phyloP scores from a whole-genome alignment of 768 basidiomycete species.

The Suillus plorans region DNA sequence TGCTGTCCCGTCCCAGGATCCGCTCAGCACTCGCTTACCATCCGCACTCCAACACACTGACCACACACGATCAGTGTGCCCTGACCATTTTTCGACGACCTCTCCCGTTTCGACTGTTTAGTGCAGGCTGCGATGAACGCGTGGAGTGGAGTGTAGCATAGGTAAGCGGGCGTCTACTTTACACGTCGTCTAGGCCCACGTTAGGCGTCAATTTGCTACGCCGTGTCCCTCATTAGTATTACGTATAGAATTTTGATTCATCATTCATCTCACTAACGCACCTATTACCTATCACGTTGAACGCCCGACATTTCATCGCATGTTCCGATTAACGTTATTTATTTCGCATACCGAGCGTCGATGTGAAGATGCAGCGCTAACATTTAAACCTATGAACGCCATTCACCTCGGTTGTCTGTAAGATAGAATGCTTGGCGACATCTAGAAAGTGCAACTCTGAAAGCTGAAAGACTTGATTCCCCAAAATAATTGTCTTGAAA shows the following conservation, averaged over 20 bases:
- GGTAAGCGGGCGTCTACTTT: no score
- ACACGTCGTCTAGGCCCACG: no score
- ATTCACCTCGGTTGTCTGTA: not conserved
- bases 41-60: not conserved
- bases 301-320: not conserved
- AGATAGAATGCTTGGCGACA: not conserved
- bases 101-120: no score
- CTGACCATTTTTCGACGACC: not conserved
- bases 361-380: not conserved
- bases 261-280: not conserved
- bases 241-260: not conserved
- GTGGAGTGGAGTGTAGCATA: slow-evolving; percentile 42
- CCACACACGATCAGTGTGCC: not conserved
- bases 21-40: not conserved
- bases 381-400: not conserved
- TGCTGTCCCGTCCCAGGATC: no score
- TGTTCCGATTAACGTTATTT: not conserved
- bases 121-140: no score
- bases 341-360: not conserved
- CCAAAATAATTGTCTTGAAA: not conserved
- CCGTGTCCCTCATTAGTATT: not conserved
- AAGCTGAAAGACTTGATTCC: not conserved
- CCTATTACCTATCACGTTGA: not conserved
- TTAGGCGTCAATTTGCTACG: no score
- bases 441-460: not conserved